Evolutionary conservation across 2,329 filamentous ascomycete genomes (phyloP), one percentile per base, ranked within the genome.

Genomic region (Periconia sp.): DNA sequence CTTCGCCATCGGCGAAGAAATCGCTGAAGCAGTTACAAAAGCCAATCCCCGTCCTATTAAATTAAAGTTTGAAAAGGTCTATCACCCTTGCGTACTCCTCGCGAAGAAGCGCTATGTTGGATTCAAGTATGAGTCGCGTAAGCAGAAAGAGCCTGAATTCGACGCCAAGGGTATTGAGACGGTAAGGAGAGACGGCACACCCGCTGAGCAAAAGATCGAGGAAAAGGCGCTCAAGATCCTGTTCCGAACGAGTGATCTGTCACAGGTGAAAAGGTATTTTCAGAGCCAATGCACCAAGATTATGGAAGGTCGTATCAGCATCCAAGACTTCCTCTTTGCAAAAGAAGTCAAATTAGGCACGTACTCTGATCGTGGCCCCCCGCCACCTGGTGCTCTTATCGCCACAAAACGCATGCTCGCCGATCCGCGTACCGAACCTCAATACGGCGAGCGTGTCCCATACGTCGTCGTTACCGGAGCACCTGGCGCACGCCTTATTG

Each of bases 141-240:
- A 80, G 12, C 94, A 99, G 64, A 74, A 68, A 7, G 83, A 85
- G 53, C 92, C 94, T 0, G 88, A 95, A 1, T 97, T 97, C 54
- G 95, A 99, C 66, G 95, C 94, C 43, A 99, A 99, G 70, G 94
- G 95, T 21, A 99, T 97, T 52, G 95, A 99, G 75, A 99, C 95
- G 0, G 92, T 99, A 6, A 85, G 95, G 2, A 83, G 94, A 35
- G 94, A 99, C 66, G 94, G 94, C 26, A 97, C 92, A 0, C 92
- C 92, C 0, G 92, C 92, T 0, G 90, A 96, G 70, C 92, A 97
- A 66, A 96, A 94, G 75, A 95, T 99, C 33, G 90, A 96, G 70
- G 94, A 97, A 68, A 94, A 89, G 58, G 88, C 89, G 0, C 77
- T 99, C 24, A 92, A 89, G 63, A 80, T 95, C 2, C 80, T 99